Evolutionary conservation across 2,329 filamentous ascomycete genomes (phyloP), one percentile per base, ranked within the genome.

Genomic region (Scedosporium dehoogii): DNA sequence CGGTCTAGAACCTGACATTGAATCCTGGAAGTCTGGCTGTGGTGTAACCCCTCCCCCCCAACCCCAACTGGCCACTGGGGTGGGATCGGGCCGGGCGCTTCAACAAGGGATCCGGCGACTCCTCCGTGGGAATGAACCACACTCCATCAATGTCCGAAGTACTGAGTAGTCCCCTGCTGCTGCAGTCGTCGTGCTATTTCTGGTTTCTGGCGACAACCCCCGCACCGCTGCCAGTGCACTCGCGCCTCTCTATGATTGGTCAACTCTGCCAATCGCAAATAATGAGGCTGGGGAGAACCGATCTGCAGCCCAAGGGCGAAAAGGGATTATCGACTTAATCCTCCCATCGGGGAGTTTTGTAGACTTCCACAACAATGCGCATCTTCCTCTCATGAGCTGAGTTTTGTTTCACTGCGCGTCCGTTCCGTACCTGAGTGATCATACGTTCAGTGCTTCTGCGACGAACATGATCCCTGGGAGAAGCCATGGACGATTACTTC

Each of bases 401-500:
- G 42, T 46, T 46, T 18, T 18, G 42, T 46, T 46, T 46, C 42
- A 18, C 42, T 18, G 42, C 42, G 18, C 14, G 14, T 16, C 18
- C 42, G 4, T 46, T 46, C 16, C n/a, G 4, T 18, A 16, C 42
- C 42, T 18, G 4, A 18, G 42, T 33, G 7, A 46, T 46, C 42
- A 3, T 46, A 46, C 42, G 42, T n/a, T 46, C 42, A 46, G 5
- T n/a, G 42, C 42, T 2, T 12, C 21, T 53, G 48, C 48, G n/a
- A 27, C 48, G 48, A 12, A 21, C 48, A 53, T 12, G 21, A 53
- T 53, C 21, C 48, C 21, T 5, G 48, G 48, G n/a, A 6, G 6
- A 33, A n/a, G 10, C 48, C 16, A 85, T 85, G 83, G 83, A 85
- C 70, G 80, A 85, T 67, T 85, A 83, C 69, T 78, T 85, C 72